Conservation (phyloP, 768 basidiomycete genomes). For the Epithele typhae region DNA sequence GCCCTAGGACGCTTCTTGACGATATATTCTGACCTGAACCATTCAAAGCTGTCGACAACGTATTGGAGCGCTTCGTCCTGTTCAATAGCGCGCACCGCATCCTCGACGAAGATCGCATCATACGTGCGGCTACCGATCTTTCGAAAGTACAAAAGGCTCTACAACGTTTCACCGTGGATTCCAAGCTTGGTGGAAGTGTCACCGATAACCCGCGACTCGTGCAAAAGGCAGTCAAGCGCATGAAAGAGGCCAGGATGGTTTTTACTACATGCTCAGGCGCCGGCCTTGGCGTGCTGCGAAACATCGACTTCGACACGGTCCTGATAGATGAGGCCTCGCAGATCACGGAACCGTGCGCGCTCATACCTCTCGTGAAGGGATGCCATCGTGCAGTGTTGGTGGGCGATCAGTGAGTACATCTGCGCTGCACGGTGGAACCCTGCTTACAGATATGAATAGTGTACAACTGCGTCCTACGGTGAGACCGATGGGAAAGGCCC, state of each 20-base stretch:
- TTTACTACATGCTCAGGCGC: slow-evolving; percentile 69
- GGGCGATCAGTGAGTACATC: slow-evolving; percentile 58
- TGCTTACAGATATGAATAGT: slow-evolving; percentile 32
- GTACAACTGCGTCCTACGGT: slow-evolving; percentile 68
- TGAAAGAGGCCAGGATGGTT: slow-evolving; percentile 51
- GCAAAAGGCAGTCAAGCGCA: slow-evolving; percentile 54
- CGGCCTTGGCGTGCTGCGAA: slow-evolving; percentile 53
- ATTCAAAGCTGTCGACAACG: slow-evolving; percentile 64
- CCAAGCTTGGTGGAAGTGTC: slow-evolving; percentile 58
- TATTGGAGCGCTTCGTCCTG: slow-evolving; percentile 56
- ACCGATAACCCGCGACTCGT: slow-evolving; percentile 54
- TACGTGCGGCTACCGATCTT: slow-evolving; percentile 64
- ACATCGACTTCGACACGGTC: slow-evolving; percentile 53
- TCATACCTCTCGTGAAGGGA: slow-evolving; percentile 67
- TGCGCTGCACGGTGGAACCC: neutral
- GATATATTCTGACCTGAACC: neutral
- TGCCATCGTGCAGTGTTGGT: slow-evolving; percentile 54
- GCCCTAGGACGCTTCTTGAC: neutral
- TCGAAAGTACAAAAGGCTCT: slow-evolving; percentile 55
- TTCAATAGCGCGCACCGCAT: slow-evolving; percentile 41
- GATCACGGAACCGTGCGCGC: slow-evolving; percentile 59
- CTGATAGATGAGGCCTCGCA: slow-evolving; percentile 71
- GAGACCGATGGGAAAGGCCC: slow-evolving; percentile 48
- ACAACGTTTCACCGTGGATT: slow-evolving; percentile 59
- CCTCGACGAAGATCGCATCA: slow-evolving; percentile 52